These are phyloP conservation scores for Sporothrix inflata DNA, from an alignment of 2,329 filamentous ascomycete species.

Conservation along the genomic window DNA sequence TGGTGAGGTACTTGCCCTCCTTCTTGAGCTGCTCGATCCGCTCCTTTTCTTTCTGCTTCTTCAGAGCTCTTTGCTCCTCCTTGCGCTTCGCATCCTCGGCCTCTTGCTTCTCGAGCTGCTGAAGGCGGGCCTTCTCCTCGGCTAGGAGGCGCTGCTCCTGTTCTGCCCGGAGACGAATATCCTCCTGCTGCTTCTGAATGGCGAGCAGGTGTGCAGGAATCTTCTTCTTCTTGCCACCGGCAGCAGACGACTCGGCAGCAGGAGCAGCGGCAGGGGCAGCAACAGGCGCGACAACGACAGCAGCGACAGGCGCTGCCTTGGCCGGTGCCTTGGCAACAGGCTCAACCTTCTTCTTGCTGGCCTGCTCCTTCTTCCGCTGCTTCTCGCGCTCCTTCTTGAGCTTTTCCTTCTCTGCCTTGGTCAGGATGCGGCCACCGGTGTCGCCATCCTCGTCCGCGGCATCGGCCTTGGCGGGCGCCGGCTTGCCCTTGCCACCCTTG, in stretches of 20 bases:
- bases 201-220: constrained; percentile 72
- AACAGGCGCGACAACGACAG: neutral
- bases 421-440: constrained; percentile 73
- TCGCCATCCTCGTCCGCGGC: constrained; percentile 54
- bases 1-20: constrained; percentile 83
- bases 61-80: constrained; percentile 74
- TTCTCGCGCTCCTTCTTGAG: constrained; percentile 98
- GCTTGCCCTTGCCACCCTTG: constrained; percentile 58
- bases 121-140: constrained; percentile 67
- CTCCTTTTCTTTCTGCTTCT: constrained; percentile 86
- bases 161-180: constrained; percentile 67
- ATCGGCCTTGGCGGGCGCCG: constrained; percentile 53
- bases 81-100: constrained; percentile 70
- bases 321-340: constrained; percentile 51
- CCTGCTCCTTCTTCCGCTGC: constrained; percentile 97
- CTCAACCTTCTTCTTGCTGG: constrained; percentile 78
- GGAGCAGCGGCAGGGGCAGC: constrained; percentile 32
- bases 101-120: constrained; percentile 65
- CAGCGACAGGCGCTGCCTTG: constrained; percentile 7
- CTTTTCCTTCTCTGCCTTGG: constrained; percentile 98
- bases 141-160: constrained; percentile 61
- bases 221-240: constrained; percentile 83
- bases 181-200: constrained; percentile 83
- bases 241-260: constrained; percentile 55
- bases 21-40: constrained; percentile 85